phyloP scores from a whole-genome alignment of 805 yeast genomes.

The Lachancea sp. region DNA sequence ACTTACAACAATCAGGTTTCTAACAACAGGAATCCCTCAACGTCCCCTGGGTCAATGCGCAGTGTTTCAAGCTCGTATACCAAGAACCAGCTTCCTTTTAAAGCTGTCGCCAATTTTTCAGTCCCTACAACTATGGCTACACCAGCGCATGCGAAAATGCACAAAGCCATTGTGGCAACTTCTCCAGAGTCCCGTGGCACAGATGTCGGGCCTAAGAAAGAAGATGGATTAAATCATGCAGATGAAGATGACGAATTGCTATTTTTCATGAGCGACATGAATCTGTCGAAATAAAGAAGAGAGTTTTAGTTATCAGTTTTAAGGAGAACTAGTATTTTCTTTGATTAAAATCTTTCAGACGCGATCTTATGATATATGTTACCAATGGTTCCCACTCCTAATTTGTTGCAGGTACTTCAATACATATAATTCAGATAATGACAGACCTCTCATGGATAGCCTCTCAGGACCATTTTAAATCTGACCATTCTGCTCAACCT shows the following conservation, averaged over 20 bases:
- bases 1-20: slow-evolving; percentile 13
- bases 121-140: slow-evolving; percentile 30
- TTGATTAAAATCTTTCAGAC: neutral
- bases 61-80: slow-evolving; percentile 25
- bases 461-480: neutral
- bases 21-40: slow-evolving; percentile 13
- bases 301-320: neutral
- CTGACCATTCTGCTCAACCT: neutral
- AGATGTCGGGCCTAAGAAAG: slow-evolving; percentile 15
- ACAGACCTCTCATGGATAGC: neutral
- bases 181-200: slow-evolving; percentile 3
- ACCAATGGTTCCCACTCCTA: neutral
- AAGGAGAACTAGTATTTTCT: neutral
- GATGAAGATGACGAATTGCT: slow-evolving; percentile 63
- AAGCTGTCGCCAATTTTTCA: slow-evolving; percentile 26
- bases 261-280: slow-evolving; percentile 74
- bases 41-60: slow-evolving; percentile 27
- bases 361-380: neutral
- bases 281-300: slow-evolving; percentile 30
- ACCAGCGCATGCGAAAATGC: slow-evolving; percentile 32
- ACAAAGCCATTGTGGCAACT: slow-evolving; percentile 13
- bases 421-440: neutral
- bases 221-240: slow-evolving; percentile 31
- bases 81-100: slow-evolving; percentile 22
- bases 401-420: neutral